Conservation (phyloP, 2,329 filamentous ascomycete species). For the Apiospora hydei region DNA sequence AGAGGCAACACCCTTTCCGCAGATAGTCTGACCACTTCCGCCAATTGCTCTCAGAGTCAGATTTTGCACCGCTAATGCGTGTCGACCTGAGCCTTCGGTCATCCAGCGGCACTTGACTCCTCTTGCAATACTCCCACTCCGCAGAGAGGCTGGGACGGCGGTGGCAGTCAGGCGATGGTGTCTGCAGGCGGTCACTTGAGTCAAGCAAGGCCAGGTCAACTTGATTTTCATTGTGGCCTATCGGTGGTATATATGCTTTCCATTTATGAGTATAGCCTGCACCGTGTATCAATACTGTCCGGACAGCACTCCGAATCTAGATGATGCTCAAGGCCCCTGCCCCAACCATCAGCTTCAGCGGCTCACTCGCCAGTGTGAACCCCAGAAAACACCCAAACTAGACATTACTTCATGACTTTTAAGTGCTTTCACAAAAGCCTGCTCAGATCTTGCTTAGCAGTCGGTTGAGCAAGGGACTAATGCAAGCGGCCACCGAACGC, state of each 20-base stretch:
- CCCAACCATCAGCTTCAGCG: not conserved
- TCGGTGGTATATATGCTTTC: not conserved
- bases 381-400: not conserved
- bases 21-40: not conserved
- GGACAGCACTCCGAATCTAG: not conserved
- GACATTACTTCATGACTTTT: slow-evolving; percentile 15
- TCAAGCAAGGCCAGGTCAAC: slow-evolving; percentile 3
- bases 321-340: not conserved
- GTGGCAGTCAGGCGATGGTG: not conserved
- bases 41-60: not conserved
- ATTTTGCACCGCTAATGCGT: slow-evolving; percentile 19
- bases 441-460: not conserved
- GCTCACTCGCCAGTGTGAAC: not conserved
- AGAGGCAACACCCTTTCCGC: slow-evolving; percentile 11
- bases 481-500: slow-evolving; percentile 10
- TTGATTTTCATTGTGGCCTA: not conserved
- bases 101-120: not conserved
- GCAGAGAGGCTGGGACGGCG: slow-evolving; percentile 11
- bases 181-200: slow-evolving; percentile 8
- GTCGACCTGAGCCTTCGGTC: slow-evolving; percentile 12
- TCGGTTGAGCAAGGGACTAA: not conserved
- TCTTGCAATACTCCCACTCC: not conserved
- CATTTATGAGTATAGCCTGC: not conserved
- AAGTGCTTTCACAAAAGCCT: slow-evolving; percentile 2
- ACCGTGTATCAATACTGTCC: not conserved